A percentile compares a stretch with the other conserved stretches of the same genome.
phyloP scores from a whole-genome alignment of 257 asterid species.

The Solanum tarapatanum region DNA sequence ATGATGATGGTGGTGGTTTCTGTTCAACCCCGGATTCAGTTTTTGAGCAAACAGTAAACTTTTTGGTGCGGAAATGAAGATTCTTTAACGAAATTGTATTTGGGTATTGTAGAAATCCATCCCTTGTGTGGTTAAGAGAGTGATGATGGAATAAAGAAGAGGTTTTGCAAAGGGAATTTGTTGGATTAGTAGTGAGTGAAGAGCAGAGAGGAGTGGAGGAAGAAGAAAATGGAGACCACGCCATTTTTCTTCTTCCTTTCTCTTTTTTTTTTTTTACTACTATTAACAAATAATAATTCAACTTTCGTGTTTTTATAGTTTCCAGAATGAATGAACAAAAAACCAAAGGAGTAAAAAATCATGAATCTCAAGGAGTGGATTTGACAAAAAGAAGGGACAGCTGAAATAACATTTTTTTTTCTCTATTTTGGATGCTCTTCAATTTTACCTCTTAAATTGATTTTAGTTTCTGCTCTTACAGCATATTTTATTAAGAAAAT shows the following conservation, averaged over 20 bases:
- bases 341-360: not conserved
- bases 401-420: not conserved
- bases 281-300: not conserved
- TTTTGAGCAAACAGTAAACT: not conserved
- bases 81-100: not conserved
- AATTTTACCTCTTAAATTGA: too few species aligned
- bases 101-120: not conserved
- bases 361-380: not conserved
- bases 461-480: too few species aligned
- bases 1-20: conserved; percentile 12
- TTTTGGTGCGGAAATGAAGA: not conserved
- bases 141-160: conserved; percentile 1
- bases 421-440: too few species aligned
- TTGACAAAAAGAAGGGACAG: not conserved
- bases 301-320: not conserved
- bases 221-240: conserved; percentile 7
- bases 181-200: conserved; percentile 10
- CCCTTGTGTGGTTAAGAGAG: not conserved
- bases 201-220: conserved; percentile 6
- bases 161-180: not conserved
- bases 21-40: conserved; percentile 23
- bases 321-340: not conserved
- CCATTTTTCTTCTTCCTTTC: conserved; percentile 20
- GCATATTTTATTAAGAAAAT: too few species aligned
- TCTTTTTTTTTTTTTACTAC: too few species aligned